Percentiles rank a stretch among this genome's conserved stretches.
phyloP scores from a whole-genome alignment of 2,329 filamentous ascomycete genomes.

The Aspergillus neotritici region DNA sequence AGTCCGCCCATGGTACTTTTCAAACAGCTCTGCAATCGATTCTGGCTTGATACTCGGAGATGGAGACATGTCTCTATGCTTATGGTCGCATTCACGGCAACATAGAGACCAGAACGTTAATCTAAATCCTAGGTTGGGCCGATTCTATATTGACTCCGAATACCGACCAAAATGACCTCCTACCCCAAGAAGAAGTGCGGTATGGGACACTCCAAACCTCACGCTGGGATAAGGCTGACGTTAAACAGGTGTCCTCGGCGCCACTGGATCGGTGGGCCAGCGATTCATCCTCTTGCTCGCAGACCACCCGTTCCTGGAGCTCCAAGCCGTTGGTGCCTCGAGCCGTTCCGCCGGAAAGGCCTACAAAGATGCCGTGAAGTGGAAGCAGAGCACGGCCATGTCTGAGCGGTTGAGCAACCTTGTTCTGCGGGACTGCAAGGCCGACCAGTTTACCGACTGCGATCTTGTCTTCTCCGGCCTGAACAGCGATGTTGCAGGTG shows the following conservation, averaged over 20 bases:
- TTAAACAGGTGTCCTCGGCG: constrained; percentile 66
- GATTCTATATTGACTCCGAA: not conserved
- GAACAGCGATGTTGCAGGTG: constrained; percentile 85
- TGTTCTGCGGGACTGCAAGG: constrained; percentile 76
- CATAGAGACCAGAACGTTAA: too few species aligned
- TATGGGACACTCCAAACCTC: constrained; percentile 16
- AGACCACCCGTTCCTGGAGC: constrained; percentile 76
- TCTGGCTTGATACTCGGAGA: too few species aligned
- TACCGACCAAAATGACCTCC: constrained; percentile 25
- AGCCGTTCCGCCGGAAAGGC: constrained; percentile 85
- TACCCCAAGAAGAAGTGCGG: constrained; percentile 38
- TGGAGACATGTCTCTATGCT: too few species aligned
- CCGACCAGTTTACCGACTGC: constrained; percentile 79
- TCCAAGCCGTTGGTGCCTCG: constrained; percentile 86
- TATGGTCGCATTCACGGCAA: too few species aligned
- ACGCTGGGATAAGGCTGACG: constrained; percentile 13
- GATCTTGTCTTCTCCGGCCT: constrained; percentile 90
- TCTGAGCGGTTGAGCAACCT: constrained; percentile 68
- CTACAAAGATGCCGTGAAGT: constrained; percentile 88
- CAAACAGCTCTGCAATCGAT: too few species aligned
- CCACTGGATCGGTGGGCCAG: constrained; percentile 90
- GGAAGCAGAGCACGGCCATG: constrained; percentile 89
- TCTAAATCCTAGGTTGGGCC: too few species aligned
- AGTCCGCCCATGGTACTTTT: not conserved
- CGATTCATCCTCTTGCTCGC: constrained; percentile 90